Base-by-base conservation (phyloP, 2,329 filamentous ascomycete genomes). In the Fusarium paranaense region DNA sequence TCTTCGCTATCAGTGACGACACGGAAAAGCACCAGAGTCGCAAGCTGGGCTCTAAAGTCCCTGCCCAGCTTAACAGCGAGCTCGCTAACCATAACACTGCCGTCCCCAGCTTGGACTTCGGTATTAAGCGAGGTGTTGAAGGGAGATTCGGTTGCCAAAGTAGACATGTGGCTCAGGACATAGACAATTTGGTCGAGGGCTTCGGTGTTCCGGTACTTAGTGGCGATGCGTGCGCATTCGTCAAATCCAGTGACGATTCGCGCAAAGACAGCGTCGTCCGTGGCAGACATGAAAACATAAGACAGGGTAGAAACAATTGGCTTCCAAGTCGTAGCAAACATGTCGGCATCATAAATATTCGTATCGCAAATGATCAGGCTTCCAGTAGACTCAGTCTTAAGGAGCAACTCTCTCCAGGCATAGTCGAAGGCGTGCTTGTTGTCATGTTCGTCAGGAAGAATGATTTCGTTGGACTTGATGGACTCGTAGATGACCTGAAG, bases 271-370 rank as follows among this genome's bases (percentile, higher is more conserved):
- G 96, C 89, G 81, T 99, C 97, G 79, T 99, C 97, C 0, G 95
- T 97, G 18, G 97, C 97, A 38, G 96, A 98, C 93, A 98, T 97
- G 85, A 99, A 99, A 5, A 99, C 97, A 80, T 98, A 99, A 14
- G 97, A 97, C 64, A 99, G 86, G 0, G 97, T 98, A 5, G 97
- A 95, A 40, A 99, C 89, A 59, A 99, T 95, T 0, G 97, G 96
- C 80, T 91, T 95, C 97, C 97, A 99, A 1, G 95, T 98, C 25
- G 95, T 93, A 66, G 93, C 92, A 82, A 99, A 99, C 94, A 99
- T 98, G 80, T 99, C 95, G 5, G 95, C 94, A 82, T 99, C 97
- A 82, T 95, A 99, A 42, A 97, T 91, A 80, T 98, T 98, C 6
- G 96, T 98, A 75, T 97, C 90, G 81, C 95, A 97, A 33, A 96